Evolutionary conservation across 164 flowering plant species (phyloP).

Genomic region (Platanus orientalis): DNA sequence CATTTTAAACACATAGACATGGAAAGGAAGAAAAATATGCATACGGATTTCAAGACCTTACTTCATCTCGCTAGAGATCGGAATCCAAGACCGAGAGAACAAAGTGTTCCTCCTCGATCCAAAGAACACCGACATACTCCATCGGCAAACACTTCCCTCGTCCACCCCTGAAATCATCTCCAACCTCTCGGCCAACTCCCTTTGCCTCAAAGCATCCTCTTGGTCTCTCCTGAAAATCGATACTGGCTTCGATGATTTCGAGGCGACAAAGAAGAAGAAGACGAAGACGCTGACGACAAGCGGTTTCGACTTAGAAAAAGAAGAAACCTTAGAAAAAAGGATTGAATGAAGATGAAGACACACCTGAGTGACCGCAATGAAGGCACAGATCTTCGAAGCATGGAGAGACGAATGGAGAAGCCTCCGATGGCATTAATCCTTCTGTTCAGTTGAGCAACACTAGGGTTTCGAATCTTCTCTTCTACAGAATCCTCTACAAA

Average conservation of each 20-base stretch:
- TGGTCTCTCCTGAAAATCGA: slow-evolving; percentile 44
- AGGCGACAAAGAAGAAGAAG: slow-evolving; percentile 18
- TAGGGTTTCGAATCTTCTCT: no score
- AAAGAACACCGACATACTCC: slow-evolving; percentile 50
- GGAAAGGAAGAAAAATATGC: no score
- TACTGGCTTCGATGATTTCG: slow-evolving; percentile 21
- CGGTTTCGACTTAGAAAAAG: slow-evolving; percentile 42
- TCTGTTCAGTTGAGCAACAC: no score
- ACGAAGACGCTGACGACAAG: slow-evolving; percentile 11
- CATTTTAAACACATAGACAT: no score
- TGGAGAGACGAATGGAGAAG: no score
- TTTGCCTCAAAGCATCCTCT: slow-evolving; percentile 59
- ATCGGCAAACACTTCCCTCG: slow-evolving; percentile 33
- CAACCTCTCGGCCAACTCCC: slow-evolving; percentile 69
- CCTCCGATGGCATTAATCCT: no score
- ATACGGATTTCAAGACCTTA: slow-evolving; percentile 22
- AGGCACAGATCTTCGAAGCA: no score
- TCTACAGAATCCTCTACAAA: no score
- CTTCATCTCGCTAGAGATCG: slow-evolving; percentile 57
- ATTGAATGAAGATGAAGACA: slow-evolving; percentile 45
- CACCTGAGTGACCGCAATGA: slow-evolving; percentile 32
- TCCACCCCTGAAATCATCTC: slow-evolving; percentile 32
- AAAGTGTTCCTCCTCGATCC: slow-evolving; percentile 64
- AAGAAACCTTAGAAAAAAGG: slow-evolving; percentile 53
- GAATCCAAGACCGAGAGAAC: slow-evolving; percentile 86